Conservation (phyloP, 768 basidiomycete species). For the Cystoderma amianthinum region DNA sequence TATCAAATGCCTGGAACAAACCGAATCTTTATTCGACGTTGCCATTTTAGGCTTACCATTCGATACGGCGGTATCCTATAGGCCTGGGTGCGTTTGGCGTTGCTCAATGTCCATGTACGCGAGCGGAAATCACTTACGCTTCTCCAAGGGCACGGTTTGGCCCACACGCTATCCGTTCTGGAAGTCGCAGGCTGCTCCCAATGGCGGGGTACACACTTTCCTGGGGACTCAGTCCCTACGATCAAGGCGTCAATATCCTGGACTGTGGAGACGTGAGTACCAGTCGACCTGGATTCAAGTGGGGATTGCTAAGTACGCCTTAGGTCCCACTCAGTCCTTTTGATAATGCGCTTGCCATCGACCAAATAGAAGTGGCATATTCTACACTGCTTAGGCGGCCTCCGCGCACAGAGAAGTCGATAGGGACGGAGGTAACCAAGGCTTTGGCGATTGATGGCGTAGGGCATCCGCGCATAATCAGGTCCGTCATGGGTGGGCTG, state of each 20-base stretch:
- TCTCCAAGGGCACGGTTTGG: conserved; percentile 60
- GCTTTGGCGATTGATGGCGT: conserved; percentile 42
- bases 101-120: neutral
- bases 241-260: conserved; percentile 35
- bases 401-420: no score
- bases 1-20: conserved; percentile 43
- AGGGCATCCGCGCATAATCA: conserved; percentile 57
- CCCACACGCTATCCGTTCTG: conserved; percentile 58
- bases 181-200: conserved; percentile 39
- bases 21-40: conserved; percentile 40
- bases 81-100: conserved; percentile 17
- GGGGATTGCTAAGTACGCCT: neutral
- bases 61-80: conserved; percentile 43
- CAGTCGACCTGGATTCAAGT: neutral
- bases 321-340: conserved; percentile 32
- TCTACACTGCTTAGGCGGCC: conserved; percentile 47
- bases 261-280: conserved; percentile 62
- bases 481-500: no score
- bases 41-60: conserved; percentile 62
- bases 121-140: neutral
- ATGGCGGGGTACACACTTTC: conserved; percentile 46
- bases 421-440: conserved; percentile 14
- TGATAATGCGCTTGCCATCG: conserved; percentile 57
- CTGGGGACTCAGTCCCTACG: conserved; percentile 48
- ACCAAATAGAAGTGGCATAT: conserved; percentile 67